Percentiles rank a stretch among this genome's conserved stretches.
These are phyloP conservation scores for Cercospora brassicicola DNA, from an alignment of 2,329 filamentous ascomycete genomes.

Conservation along the genomic window DNA sequence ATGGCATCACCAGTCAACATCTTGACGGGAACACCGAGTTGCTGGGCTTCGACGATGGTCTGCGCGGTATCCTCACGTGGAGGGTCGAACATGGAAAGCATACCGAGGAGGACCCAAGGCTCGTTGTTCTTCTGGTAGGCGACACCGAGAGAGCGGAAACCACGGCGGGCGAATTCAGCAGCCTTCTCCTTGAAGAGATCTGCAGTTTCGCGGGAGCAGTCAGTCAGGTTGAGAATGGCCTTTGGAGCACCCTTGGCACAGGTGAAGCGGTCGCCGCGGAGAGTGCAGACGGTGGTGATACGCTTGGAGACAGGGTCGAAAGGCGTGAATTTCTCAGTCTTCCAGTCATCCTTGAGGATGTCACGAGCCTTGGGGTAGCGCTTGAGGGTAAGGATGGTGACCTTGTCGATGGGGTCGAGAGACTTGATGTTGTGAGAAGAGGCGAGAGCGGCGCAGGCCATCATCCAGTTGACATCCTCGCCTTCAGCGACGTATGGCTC, in stretches of 20 bases:
- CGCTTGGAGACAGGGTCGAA: constrained; percentile 80
- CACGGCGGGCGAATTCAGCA: constrained; percentile 72
- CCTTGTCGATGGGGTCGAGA: constrained; percentile 76
- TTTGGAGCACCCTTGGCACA: constrained; percentile 78
- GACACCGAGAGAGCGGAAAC: constrained; percentile 78
- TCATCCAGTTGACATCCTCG: constrained; percentile 80
- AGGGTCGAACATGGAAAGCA: constrained; percentile 79
- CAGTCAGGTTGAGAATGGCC: constrained; percentile 68
- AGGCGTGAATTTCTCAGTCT: constrained; percentile 73
- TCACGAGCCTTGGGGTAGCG: constrained; percentile 75
- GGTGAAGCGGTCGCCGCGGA: constrained; percentile 68
- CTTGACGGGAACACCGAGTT: constrained; percentile 75
- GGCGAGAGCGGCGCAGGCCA: constrained; percentile 74
- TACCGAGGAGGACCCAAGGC: constrained; percentile 71
- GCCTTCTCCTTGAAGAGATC: constrained; percentile 71
- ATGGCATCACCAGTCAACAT: constrained; percentile 81
- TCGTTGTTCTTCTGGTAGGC: constrained; percentile 75
- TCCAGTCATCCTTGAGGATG: constrained; percentile 72
- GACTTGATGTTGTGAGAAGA: constrained; percentile 79
- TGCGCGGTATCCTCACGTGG: constrained; percentile 76
- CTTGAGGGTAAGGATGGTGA: constrained; percentile 73
- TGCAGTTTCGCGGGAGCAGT: constrained; percentile 65
- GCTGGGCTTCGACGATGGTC: constrained; percentile 73
- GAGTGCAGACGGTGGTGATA: constrained; percentile 68
- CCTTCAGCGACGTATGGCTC: constrained; percentile 76